A percentile compares a stretch with the other conserved stretches of the same genome.
phyloP scores from a whole-genome alignment of 2,329 filamentous ascomycete species.

The Sporothrix dimorphospora region DNA sequence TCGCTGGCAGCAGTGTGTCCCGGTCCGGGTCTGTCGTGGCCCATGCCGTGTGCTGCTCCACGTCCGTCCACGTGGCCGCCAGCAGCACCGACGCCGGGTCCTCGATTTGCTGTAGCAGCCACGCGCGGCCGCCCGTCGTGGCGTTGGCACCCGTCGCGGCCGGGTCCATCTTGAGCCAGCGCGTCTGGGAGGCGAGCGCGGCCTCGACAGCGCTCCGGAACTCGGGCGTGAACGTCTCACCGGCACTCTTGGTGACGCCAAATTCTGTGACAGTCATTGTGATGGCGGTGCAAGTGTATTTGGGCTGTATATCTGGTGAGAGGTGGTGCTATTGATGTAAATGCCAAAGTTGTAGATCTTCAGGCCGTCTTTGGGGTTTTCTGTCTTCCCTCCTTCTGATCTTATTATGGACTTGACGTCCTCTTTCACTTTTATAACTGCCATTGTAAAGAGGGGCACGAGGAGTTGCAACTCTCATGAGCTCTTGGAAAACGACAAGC shows the following conservation, averaged over 20 bases:
- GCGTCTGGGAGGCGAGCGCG: constrained; percentile 44
- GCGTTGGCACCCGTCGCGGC: constrained; percentile 30
- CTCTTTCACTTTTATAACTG: background rate
- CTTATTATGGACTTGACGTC: background rate
- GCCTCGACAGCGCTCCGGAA: constrained; percentile 42
- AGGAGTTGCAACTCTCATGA: background rate
- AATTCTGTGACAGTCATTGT: constrained; percentile 49
- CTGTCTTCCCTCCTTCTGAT: background rate
- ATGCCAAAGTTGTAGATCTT: background rate
- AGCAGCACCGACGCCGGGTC: constrained; percentile 47
- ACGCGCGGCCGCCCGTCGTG: constrained; percentile 42
- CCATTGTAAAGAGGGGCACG: background rate
- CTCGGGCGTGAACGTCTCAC: constrained; percentile 40
- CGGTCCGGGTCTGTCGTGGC: constrained; percentile 9
- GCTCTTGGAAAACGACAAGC: constrained; percentile 8
- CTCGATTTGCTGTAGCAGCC: constrained; percentile 43
- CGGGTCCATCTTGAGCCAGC: constrained; percentile 40
- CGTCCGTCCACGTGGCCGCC: constrained; percentile 50
- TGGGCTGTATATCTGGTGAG: too few species aligned
- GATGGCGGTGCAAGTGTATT: background rate
- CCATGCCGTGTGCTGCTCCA: constrained; percentile 49
- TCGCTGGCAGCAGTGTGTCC: constrained; percentile 1
- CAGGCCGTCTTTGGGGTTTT: background rate
- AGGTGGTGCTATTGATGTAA: background rate
- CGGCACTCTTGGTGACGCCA: constrained; percentile 42